phyloP scores from a whole-genome alignment of 2,329 filamentous ascomycete species.

The Scytalidium sp. region DNA sequence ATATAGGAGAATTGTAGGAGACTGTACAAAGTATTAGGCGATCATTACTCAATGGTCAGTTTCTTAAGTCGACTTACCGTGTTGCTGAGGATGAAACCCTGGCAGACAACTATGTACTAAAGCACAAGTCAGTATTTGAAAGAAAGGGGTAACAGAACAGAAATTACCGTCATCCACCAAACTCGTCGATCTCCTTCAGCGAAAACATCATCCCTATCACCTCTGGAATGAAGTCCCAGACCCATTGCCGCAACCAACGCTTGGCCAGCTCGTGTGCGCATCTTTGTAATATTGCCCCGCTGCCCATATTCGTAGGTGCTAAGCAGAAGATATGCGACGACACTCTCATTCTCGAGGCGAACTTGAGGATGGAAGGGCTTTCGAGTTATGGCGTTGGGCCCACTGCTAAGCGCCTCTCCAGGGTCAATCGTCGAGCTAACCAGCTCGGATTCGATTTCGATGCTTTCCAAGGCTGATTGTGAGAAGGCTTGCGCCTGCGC shows the following conservation, averaged over 20 bases:
- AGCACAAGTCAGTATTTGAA: constrained; percentile 3
- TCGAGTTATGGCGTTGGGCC: constrained; percentile 24
- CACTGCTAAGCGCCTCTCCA: constrained; percentile 37
- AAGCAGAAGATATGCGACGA: constrained; percentile 45
- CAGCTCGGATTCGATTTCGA: constrained; percentile 46
- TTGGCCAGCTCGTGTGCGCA: constrained; percentile 45
- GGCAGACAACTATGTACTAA: constrained; percentile 46
- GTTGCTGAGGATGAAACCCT: constrained; percentile 49
- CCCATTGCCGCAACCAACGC: constrained; percentile 45
- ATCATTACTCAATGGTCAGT: too few species aligned
- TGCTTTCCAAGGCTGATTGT: constrained; percentile 43
- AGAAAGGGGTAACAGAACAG: background rate
- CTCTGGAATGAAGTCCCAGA: constrained; percentile 38
- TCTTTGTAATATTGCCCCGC: constrained; percentile 50
- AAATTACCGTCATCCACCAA: constrained; percentile 52
- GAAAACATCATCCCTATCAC: constrained; percentile 35
- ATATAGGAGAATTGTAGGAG: constrained; percentile 40
- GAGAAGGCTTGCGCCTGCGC: constrained; percentile 47
- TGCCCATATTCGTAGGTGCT: constrained; percentile 53
- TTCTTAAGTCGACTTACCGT: constrained; percentile 33
- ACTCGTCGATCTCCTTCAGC: constrained; percentile 43
- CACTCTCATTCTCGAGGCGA: constrained; percentile 43
- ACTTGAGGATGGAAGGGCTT: constrained; percentile 41
- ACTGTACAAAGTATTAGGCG: too few species aligned
- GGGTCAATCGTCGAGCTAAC: constrained; percentile 43